Evolutionary conservation across 2,329 filamentous ascomycete genomes (phyloP), one percentile per base, ranked within the genome.

Genomic region (Penicillium sp.): DNA sequence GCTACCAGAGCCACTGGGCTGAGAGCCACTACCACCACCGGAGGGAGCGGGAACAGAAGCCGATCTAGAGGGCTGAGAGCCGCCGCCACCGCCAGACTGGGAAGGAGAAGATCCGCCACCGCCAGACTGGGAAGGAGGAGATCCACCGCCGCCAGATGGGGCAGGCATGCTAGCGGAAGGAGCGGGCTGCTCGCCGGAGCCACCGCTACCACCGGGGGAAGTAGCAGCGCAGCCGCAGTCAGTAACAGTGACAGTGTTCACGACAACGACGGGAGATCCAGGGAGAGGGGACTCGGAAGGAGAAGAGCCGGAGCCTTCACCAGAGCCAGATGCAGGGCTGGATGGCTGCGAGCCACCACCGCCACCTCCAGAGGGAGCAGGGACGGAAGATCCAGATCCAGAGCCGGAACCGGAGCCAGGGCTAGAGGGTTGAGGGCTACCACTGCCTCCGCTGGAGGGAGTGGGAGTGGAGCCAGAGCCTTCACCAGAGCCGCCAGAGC

Each of bases 181-280:
- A 44, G 45, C 22, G 45, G 57, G 46, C 29, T 45, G 34, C n/a
- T 29, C 46, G 45, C 45, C 38, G 11, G 57, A 45, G 13, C 21
- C 45, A 13, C 49, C 48, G 29, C 56, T 43, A 27, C 43, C 21
- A 42, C 45, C 51, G 44, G 54, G 52, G n/a, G 51, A 48, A 45
- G 51, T 54, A 13, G 51, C 45, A 54, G 58, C 24, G 29, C 61
- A 60, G 40, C 51, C 53, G 50, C 63, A 65, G 43, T 56, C 58
- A 21, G 58, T 62, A 13, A 60, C 55, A 31, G 62, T 65, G 18
- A 65, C 45, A 16, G 62, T 66, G 18, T 54, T 62, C 8, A 60
- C 40, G 21, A 64, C 41, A 5, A 55, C 59, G 22, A 50, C 46
- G 22, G 55, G 52, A 21, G 53, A 50, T 11, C 47, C 50, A 3